Conservation (phyloP, 225 moss, liverwort and hornwort genomes). For the Sphagnum contortum region DNA sequence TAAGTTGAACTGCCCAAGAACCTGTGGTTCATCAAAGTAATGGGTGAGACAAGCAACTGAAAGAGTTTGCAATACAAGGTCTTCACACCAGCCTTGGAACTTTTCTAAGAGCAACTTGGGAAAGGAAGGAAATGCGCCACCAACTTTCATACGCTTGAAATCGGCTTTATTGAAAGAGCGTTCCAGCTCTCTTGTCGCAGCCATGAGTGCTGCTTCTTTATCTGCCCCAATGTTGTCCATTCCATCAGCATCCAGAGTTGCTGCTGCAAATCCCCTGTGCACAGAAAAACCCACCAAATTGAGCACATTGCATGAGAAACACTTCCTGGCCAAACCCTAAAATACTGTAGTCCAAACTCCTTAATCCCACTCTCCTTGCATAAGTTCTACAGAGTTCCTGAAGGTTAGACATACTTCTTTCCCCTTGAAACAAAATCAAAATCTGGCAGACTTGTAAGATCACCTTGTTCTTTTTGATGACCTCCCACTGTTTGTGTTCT, state of each 20-base stretch:
- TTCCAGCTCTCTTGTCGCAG: conserved; percentile 90
- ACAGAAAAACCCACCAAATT: conserved; percentile 1
- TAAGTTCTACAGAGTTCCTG: too few species aligned
- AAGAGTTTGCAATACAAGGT: neutral
- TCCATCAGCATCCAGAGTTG: conserved; percentile 58
- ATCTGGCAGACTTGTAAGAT: neutral
- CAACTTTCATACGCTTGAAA: conserved; percentile 86
- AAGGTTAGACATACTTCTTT: too few species aligned
- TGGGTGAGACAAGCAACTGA: neutral
- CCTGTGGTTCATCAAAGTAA: conserved; percentile 22
- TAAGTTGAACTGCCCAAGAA: conserved; percentile 92
- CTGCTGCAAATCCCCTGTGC: conserved; percentile 69
- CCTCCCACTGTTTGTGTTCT: conserved; percentile 22
- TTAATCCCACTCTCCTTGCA: too few species aligned
- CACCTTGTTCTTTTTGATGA: conserved; percentile 53
- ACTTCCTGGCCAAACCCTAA: too few species aligned
- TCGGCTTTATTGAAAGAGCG: conserved; percentile 86
- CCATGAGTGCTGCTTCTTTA: conserved; percentile 73
- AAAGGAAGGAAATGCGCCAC: neutral
- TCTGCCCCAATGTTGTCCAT: conserved; percentile 53
- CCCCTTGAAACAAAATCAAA: too few species aligned
- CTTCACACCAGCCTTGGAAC: too few species aligned
- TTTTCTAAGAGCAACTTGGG: too few species aligned
- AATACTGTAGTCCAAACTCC: too few species aligned
- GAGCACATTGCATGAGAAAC: neutral